Evolutionary conservation across 2,329 filamentous ascomycete genomes (phyloP).

Genomic region (Mariannaea sp.): DNA sequence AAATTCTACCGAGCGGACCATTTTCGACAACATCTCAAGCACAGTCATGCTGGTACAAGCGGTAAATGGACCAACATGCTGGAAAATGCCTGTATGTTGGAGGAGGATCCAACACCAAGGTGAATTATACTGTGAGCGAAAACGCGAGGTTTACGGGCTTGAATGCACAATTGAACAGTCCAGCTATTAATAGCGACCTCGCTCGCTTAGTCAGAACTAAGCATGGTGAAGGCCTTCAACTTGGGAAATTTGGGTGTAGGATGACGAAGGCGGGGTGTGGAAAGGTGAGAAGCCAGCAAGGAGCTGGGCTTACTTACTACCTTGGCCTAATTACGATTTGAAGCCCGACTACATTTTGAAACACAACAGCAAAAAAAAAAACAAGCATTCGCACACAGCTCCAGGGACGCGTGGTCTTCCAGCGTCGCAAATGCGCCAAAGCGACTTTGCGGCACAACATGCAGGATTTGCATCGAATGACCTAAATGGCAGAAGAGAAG

Average conservation of each 20-base stretch:
- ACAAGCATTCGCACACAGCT: not conserved
- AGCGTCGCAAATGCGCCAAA: not conserved
- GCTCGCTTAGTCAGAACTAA: no score
- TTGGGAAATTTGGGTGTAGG: conserved; percentile 25
- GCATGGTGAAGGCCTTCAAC: no score
- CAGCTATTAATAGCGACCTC: no score
- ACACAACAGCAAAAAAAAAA: conserved; percentile 1
- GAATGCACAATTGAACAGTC: conserved; percentile 13
- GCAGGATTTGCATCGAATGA: conserved; percentile 19
- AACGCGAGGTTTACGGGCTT: not conserved
- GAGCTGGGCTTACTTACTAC: conserved; percentile 6
- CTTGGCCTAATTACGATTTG: conserved; percentile 19
- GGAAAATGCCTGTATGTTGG: conserved; percentile 95
- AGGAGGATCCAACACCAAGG: conserved; percentile 62
- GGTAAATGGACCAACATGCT: conserved; percentile 99
- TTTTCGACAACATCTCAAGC: conserved; percentile 97
- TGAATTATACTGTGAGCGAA: conserved; percentile 25
- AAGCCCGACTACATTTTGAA: conserved; percentile 14
- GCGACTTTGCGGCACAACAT: conserved; percentile 16
- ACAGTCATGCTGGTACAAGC: conserved; percentile 93
- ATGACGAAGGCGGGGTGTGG: conserved; percentile 29
- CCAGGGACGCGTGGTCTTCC: conserved; percentile 3
- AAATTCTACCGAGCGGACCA: conserved; percentile 98
- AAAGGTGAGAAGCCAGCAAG: conserved; percentile 17
- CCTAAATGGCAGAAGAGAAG: conserved; percentile 24